phyloP scores from a whole-genome alignment of 2,329 filamentous ascomycete genomes.

The Coleophoma eucalyptorum region DNA sequence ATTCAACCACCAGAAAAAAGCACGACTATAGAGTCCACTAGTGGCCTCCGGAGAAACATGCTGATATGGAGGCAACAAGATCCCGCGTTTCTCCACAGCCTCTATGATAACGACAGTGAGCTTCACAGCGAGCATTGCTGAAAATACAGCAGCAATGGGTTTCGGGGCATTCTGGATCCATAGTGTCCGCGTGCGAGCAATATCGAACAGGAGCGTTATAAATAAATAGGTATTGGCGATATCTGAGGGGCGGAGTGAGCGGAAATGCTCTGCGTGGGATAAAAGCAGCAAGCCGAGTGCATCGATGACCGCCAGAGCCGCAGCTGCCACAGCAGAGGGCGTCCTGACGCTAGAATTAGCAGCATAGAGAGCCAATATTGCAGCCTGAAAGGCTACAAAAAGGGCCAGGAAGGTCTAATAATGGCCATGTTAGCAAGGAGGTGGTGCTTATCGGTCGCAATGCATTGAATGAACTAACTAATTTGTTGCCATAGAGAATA shows the following conservation, averaged over 20 bases:
- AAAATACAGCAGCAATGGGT: conserved; percentile 30
- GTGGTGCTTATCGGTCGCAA: neutral
- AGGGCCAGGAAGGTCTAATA: conserved; percentile 18
- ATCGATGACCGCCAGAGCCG: conserved; percentile 12
- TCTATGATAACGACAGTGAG: conserved; percentile 29
- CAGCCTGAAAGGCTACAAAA: conserved; percentile 5
- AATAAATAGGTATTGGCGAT: conserved; percentile 20
- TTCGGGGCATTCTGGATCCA: conserved; percentile 21
- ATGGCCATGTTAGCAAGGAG: neutral
- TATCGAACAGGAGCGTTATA: conserved; percentile 21
- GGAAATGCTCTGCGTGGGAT: conserved; percentile 19
- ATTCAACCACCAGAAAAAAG: conserved; percentile 36
- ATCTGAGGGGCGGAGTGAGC: conserved; percentile 18
- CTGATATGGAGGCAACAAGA: conserved; percentile 26
- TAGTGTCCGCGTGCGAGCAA: conserved; percentile 15
- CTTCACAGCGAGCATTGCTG: conserved; percentile 32
- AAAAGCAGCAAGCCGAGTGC: conserved; percentile 14
- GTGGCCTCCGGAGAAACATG: conserved; percentile 32
- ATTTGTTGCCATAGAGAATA: conserved; percentile 6
- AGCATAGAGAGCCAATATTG: conserved; percentile 4
- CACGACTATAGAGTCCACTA: conserved; percentile 34
- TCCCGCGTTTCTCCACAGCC: conserved; percentile 32
- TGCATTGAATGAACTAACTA: conserved; percentile 1
- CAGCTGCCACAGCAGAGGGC: conserved; percentile 6
- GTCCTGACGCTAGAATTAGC: conserved; percentile 1